Evolutionary conservation across 2,329 filamentous ascomycete species (phyloP), one percentile per base, ranked within the genome.

Genomic region (Bipolaris bicolor): DNA sequence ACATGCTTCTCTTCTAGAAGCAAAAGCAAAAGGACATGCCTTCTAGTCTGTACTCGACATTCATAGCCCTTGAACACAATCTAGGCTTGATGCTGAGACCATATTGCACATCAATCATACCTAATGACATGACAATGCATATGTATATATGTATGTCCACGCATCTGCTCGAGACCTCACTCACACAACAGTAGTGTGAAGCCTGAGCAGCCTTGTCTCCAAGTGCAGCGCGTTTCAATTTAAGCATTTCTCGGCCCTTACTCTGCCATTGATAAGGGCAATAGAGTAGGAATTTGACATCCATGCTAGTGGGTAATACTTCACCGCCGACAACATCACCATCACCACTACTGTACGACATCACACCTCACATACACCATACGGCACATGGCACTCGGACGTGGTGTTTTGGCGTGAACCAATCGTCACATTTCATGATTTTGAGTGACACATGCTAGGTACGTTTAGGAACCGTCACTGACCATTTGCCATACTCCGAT

Each of bases 221-320:
- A 61, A 73, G 71, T 65, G 71, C 66, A 65, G 68, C 63, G 63
- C 59, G 61, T 67, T 57, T 73, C 52, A 49, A 67, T 74, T 62
- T 74, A 86, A 95, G 92, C 92, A 97, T 92, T 92, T 96, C 92
- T 96, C 93, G 91, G 92, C 92, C 93, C 92, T 93, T 95, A 93
- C 87, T 85, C 83, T 92, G 91, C 89, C 91, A 97, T 77, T 88
- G 80, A 49, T 56, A 66, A 76, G 79, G 78, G 88, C 88, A 88
- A 86, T 51, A 57, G 86, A 83, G 90, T 94, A 95, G 93, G 88
- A 97, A 97, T 97, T 97, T 97, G 93, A 97, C 93, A 97, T 97
- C 91, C 90, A 91, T 97, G 93, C 93, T 95, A 72, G 36, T 13
- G 13, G 13, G 10, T 31, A 11, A 31, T 31, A 31, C 29, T 31